Base-by-base conservation (phyloP, 495 filamentous ascomycete genomes). In the Jackrogersella minutella region DNA sequence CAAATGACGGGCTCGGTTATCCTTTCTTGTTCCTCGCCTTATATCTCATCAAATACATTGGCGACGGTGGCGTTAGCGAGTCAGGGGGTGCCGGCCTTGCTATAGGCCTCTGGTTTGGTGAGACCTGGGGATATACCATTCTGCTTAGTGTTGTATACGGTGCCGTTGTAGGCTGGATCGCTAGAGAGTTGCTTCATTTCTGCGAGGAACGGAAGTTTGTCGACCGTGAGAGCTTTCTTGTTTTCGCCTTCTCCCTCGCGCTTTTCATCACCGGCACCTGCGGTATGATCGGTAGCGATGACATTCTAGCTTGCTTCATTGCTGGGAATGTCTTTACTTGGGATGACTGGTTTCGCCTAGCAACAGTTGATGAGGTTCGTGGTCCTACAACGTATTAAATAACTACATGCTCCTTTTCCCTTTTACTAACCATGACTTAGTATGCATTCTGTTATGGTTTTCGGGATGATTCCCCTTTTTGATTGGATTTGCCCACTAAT, bases 1-100 rank as follows among this genome's bases (percentile, higher is more conserved):
- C 92, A 3, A 97, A 97, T 74, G 93, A 97, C 74, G 93, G 93
- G 0, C 83, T 98, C n/a, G 93, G 93, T 0, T 96, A 96, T 69
- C 93, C 93, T 0, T 97, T 96, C 68, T 79, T 97, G 19, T 96
- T 93, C 79, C 81, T 97, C 50, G 87, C 89, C 1, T 79, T 98
- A 46, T 97, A 93, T 73, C 72, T 97, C 33, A 86, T 96, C 68
- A 90, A 93, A 77, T 94, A 91, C 68, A 81, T 79, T 2, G 86
- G 85, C 1, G 81, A 81, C 51, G 89, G 88, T 1, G 77, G 73
- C 1, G 73, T 44, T 14, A 57, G 60, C 7, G 74, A 73, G 55
- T 1, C 76, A 72, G 68, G 86, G 8, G 90, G 90, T 16, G 88
- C 85, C 6, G 81, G 84, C 11, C 84, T 83, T 60, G 93, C 92